phyloP scores from a whole-genome alignment of 1,284 basidiomycete genomes.

The Tylopilus sp. region DNA sequence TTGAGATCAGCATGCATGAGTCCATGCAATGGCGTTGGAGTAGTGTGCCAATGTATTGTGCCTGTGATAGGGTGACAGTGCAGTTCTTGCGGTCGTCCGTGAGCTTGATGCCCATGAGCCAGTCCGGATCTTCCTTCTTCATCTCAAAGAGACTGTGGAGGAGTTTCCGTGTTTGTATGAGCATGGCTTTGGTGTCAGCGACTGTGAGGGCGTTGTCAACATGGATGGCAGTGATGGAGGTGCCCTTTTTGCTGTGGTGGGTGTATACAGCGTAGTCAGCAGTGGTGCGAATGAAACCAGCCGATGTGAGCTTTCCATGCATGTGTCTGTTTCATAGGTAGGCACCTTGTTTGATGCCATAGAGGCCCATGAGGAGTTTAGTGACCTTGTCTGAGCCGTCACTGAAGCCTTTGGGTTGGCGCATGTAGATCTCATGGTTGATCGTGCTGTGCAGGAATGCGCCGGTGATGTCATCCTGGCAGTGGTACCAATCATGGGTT shows the following conservation, averaged over 20 bases:
- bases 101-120: not conserved
- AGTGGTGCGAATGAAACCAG: no score
- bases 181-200: no score
- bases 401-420: slow-evolving; percentile 17
- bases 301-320: no score
- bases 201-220: no score
- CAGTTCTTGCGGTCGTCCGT: not conserved
- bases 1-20: not conserved
- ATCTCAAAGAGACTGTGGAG: no score
- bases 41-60: not conserved
- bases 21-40: not conserved
- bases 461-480: no score
- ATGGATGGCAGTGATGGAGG: slow-evolving; percentile 8
- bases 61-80: slow-evolving; percentile 1
- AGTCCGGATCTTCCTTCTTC: not conserved
- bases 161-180: no score
- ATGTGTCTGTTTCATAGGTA: not conserved
- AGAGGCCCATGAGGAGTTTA: not conserved
- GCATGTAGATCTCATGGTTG: slow-evolving; percentile 21
- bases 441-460: slow-evolving; percentile 29
- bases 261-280: slow-evolving; percentile 14
- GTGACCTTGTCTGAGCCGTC: not conserved
- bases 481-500: no score
- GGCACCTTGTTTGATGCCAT: slow-evolving; percentile 21
- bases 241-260: not conserved